Evolutionary conservation across 176 grass and related monocot genomes (phyloP), one percentile per base, ranked within the genome.

Genomic region (Ampelocalamus luodianensis): DNA sequence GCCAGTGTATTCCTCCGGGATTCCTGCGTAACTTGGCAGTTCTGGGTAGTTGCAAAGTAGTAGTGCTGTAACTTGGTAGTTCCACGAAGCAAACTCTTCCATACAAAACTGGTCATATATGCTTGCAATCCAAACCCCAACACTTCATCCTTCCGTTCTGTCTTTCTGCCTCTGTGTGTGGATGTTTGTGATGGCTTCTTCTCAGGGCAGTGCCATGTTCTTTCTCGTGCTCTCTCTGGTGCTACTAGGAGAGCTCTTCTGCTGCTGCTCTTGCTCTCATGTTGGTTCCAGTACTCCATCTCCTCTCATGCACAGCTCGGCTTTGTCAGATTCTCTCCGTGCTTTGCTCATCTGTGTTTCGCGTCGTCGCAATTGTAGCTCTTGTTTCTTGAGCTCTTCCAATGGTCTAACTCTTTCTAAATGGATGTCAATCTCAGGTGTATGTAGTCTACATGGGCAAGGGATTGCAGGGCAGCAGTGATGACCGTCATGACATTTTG

Each of bases 391-490:
- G 45, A 40, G 1, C 10, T 56, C 9, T 72, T 37, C 22, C 61
- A 29, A 36, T 17, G 23, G 5, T 56, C 15, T 51, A 64, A 80
- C 10, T 18, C 3, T 62, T 44, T 17, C 24, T 38, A 16, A 27
- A 65, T 24, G 87, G 17, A 32, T 79, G 60, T 0, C 68, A 18
- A 22, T 71, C 8, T 78, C 81, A 94, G 92, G 83, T 91, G 46
- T 87, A 87, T 71, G 86, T 94, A 32, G 89, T 94, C 53, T 94
- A 94, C 72, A 94, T 94, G 92, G 92, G 92, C 69, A 86, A 77
- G 45, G 83, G 44, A 51, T n/a, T 60, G 32, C 61, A 51, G 37
- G 65, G 65, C 8, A 22, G 20, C 61, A 78, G 27, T 23, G 74
- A 68, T 32, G 1, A 49, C 18, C 70, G 3, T 1, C 10, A 54